phyloP scores from a whole-genome alignment of 352 stramenopile species.

The Phytopythium vexans region DNA sequence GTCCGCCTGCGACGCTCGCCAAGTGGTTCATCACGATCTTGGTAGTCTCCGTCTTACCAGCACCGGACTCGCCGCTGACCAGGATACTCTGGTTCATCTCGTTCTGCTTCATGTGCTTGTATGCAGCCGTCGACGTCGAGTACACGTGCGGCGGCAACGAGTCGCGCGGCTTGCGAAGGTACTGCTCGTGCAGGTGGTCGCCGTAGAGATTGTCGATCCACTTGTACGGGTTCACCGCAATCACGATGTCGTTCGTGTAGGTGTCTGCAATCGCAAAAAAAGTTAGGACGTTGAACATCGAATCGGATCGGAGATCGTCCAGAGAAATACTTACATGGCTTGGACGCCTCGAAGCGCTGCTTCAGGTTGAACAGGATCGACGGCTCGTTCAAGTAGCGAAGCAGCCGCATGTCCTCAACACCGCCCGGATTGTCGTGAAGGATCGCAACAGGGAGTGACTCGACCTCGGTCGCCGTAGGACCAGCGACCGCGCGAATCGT shows the following conservation, averaged over 20 bases:
- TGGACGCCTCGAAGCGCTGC: constrained; percentile 83
- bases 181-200: constrained; percentile 84
- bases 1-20: constrained; percentile 74
- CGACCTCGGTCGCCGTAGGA: constrained; percentile 70
- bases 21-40: constrained; percentile 94
- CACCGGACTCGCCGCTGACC: constrained; percentile 84
- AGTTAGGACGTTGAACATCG: not conserved
- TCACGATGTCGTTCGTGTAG: constrained; percentile 97
- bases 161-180: constrained; percentile 70
- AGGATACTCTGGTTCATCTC: constrained; percentile 86
- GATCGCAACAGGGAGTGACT: constrained; percentile 82
- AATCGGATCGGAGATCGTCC: not conserved
- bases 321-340: constrained; percentile 73
- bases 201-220: constrained; percentile 91
- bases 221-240: constrained; percentile 97
- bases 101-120: constrained; percentile 80
- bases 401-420: constrained; percentile 84
- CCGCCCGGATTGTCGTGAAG: constrained; percentile 70
- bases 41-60: constrained; percentile 96
- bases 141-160: constrained; percentile 78
- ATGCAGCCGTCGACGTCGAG: constrained; percentile 81
- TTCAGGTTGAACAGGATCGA: constrained; percentile 94
- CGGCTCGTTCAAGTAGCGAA: constrained; percentile 91
- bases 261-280: constrained; percentile 63
- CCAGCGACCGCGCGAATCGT: constrained; percentile 80